Evolutionary conservation across 129 eudicot species (phyloP).

Genomic region (Tagetes patula): DNA sequence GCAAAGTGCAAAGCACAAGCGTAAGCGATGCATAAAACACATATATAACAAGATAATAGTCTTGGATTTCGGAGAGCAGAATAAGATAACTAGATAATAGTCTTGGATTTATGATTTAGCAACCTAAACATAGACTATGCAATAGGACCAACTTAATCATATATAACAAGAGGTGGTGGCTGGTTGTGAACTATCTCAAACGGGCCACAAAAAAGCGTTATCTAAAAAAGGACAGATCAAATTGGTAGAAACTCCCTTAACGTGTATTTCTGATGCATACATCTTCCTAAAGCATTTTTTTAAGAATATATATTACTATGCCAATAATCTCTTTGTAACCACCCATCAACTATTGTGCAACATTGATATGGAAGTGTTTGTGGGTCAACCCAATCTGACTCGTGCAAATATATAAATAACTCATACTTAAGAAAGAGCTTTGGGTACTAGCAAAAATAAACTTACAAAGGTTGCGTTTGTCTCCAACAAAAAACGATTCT

Average conservation of each 20-base stretch:
- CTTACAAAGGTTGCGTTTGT: slow-evolving; percentile 55
- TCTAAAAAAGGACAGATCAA: not conserved
- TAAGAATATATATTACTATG: not conserved
- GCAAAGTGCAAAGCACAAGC: slow-evolving; percentile 24
- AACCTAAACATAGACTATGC: not conserved
- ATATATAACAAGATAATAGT: no score
- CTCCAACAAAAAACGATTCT: slow-evolving; percentile 51
- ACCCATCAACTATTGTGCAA: not conserved
- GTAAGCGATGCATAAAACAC: not conserved
- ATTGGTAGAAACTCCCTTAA: not conserved
- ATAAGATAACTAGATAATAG: slow-evolving; percentile 9
- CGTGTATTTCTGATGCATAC: not conserved
- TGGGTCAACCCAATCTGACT: not conserved
- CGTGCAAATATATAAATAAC: slow-evolving; percentile 1
- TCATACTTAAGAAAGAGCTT: not conserved
- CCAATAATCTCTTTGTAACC: not conserved
- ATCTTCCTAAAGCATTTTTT: not conserved
- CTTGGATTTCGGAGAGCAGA: not conserved
- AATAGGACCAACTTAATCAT: not conserved
- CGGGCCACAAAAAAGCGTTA: not conserved
- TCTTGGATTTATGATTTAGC: not conserved
- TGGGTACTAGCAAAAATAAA: not conserved
- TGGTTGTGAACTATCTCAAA: not conserved
- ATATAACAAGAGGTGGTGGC: not conserved
- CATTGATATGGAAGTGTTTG: not conserved